Evolutionary conservation across 495 filamentous ascomycete species (phyloP), one percentile per base, ranked within the genome.

Genomic region (Aspergillus ellipticus): DNA sequence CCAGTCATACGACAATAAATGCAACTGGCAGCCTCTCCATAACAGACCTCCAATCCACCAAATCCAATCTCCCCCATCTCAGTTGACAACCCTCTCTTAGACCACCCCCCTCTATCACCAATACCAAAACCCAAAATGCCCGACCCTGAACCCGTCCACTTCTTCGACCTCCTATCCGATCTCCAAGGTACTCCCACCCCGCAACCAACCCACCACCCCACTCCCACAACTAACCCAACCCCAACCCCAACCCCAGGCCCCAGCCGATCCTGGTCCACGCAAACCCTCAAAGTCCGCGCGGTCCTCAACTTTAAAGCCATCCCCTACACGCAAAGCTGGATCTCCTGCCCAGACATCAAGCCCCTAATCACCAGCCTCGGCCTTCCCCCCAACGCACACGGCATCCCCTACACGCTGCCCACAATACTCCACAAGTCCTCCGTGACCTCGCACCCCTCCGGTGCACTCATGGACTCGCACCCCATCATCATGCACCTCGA

Each of bases 231-330:
- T 53, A 15, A 28, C 19, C 13, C 24, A 19, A 17, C 19, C 29
- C 6, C 28, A 6, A 41, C 17, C 35, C 51, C n/a, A n/a, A 47
- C 28, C 21, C 42, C 52, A 72, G 70, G 61, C 8, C 1, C 66
- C n/a, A 42, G 53, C 1, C 70, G 70, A 50, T 72, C 72, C 53
- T 73, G 72, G 72, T 73, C 72, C 19, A 64, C 68, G 1, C 69
- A 72, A 49, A 70, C 72, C n/a, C 59, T 74, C 17, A 66, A 65
- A 54, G 65, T 63, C 9, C 66, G 72, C 17, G 42, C 61, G 5
- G 67, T 67, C 8, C 63, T 73, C 22, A 74, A 74, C 60, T 70
- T 65, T 64, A 74, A 73, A 46, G 51, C 53, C 0, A 69, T 73
- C 45, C 69, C 65, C 28, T 72, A 73, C 51, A 74, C 72, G 6